Percentiles rank a stretch among this genome's conserved stretches.
These are phyloP conservation scores for Sordariomycetes sp. DNA, from an alignment of 2,329 filamentous ascomycete species.

Conservation along the genomic window DNA sequence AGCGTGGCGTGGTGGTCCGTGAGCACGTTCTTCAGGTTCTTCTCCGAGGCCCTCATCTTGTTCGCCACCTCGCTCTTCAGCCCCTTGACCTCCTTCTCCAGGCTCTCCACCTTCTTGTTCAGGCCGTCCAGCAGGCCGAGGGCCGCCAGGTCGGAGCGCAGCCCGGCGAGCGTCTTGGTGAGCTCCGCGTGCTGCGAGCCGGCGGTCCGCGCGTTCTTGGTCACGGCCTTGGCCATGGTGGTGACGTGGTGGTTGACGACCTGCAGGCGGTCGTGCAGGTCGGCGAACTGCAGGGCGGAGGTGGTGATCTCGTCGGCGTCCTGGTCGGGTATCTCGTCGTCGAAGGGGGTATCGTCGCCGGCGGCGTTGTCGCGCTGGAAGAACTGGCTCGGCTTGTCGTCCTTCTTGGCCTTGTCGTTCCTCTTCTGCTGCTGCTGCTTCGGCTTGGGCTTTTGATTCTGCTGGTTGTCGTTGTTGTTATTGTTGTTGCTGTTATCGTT, in stretches of 20 bases:
- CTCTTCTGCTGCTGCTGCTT: slow-evolving; percentile 20
- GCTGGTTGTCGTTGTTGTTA: slow-evolving; percentile 8
- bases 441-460: slow-evolving; percentile 15
- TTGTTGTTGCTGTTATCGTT: slow-evolving; percentile 3
- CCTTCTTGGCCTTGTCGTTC: slow-evolving; percentile 8
- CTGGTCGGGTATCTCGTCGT: slow-evolving; percentile 32
- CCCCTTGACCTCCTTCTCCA: slow-evolving; percentile 48
- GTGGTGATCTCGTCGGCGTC: slow-evolving; percentile 34
- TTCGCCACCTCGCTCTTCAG: slow-evolving; percentile 43
- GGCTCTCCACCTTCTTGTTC: slow-evolving; percentile 32
- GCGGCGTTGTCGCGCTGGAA: slow-evolving; percentile 10
- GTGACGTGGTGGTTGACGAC: slow-evolving; percentile 58
- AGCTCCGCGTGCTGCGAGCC: slow-evolving; percentile 49
- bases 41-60: slow-evolving; percentile 40
- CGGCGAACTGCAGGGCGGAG: slow-evolving; percentile 59
- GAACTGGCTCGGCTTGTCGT: slow-evolving; percentile 15
- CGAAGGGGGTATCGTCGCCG: slow-evolving; percentile 18
- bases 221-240: slow-evolving; percentile 48
- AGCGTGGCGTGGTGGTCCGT: slow-evolving; percentile 37
- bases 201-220: slow-evolving; percentile 35
- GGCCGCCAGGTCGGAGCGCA: slow-evolving; percentile 32
- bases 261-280: slow-evolving; percentile 78
- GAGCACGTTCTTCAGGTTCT: slow-evolving; percentile 40
- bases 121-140: slow-evolving; percentile 33
- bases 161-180: slow-evolving; percentile 31